phyloP scores from a whole-genome alignment of 495 filamentous ascomycete genomes.

The Tuber calosporum region DNA sequence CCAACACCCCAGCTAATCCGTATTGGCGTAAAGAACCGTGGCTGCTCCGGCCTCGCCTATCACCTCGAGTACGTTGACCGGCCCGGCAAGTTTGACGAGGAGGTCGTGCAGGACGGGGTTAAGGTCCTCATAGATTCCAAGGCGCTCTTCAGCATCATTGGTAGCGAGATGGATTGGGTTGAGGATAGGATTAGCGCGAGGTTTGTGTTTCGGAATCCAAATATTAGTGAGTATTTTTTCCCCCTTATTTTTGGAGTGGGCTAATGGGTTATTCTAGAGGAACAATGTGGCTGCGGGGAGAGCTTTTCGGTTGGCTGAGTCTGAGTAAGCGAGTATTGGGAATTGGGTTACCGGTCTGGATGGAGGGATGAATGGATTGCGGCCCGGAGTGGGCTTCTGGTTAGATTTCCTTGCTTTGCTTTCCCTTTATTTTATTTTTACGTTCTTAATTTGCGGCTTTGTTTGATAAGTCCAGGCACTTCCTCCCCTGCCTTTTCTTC shows the following conservation, averaged over 20 bases:
- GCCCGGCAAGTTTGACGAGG: conserved; percentile 77
- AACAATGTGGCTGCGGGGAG: conserved; percentile 93
- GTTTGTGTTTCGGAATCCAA: conserved; percentile 94
- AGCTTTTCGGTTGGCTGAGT: conserved; percentile 73
- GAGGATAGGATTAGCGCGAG: conserved; percentile 84
- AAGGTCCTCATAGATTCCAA: conserved; percentile 95
- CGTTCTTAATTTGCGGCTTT: not conserved
- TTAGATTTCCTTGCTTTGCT: not conserved
- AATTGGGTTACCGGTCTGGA: not conserved
- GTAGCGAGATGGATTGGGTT: conserved; percentile 98
- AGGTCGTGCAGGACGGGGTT: conserved; percentile 91
- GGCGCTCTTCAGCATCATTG: conserved; percentile 94
- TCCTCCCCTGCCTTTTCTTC: no score
- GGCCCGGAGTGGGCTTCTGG: not conserved
- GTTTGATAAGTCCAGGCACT: not conserved
- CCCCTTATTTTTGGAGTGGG: conserved; percentile 40
- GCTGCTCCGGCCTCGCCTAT: conserved; percentile 95
- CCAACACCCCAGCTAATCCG: conserved; percentile 87
- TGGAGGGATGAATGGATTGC: not conserved
- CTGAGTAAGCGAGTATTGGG: conserved; percentile 6
- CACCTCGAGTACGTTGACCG: conserved; percentile 92
- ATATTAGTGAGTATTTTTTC: conserved; percentile 71
- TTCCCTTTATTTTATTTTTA: not conserved
- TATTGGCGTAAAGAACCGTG: conserved; percentile 86
- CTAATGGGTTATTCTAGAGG: conserved; percentile 54